Evolutionary conservation across 768 basidiomycete genomes (phyloP).

Genomic region (Lentinula sp.): DNA sequence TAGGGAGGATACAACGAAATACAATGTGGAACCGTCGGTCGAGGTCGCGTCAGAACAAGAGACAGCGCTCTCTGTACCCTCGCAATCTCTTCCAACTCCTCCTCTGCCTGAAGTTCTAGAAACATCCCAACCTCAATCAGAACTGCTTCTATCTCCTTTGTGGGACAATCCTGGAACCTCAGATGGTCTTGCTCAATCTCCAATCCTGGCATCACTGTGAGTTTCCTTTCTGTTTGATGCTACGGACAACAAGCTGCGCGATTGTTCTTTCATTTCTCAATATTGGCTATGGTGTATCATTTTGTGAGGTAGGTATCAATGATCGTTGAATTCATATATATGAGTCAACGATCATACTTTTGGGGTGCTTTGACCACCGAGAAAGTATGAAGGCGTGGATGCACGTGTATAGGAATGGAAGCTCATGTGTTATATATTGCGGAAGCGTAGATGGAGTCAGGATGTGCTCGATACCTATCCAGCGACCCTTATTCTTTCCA

Average conservation of each 20-base stretch:
- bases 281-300: not conserved
- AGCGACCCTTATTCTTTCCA: not conserved
- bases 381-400: not conserved
- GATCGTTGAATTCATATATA: not conserved
- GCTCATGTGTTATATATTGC: not conserved
- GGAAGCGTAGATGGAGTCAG: slow-evolving; percentile 1
- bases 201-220: slow-evolving; percentile 5
- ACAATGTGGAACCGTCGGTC: not conserved
- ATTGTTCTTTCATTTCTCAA: not conserved
- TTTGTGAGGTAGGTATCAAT: not conserved
- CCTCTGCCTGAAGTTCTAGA: not conserved
- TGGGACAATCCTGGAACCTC: not conserved
- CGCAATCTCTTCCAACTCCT: slow-evolving; percentile 3
- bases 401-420: slow-evolving; percentile 1
- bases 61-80: not conserved
- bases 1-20: not conserved
- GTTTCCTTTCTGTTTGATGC: not conserved
- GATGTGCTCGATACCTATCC: not conserved
- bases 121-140: not conserved
- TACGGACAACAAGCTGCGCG: not conserved
- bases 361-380: not conserved
- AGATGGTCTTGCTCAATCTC: slow-evolving; percentile 3
- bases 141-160: slow-evolving; percentile 2
- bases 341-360: not conserved
- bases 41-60: not conserved